phyloP scores from a whole-genome alignment of 2,329 filamentous ascomycete genomes.

The Penicillium polonicum region DNA sequence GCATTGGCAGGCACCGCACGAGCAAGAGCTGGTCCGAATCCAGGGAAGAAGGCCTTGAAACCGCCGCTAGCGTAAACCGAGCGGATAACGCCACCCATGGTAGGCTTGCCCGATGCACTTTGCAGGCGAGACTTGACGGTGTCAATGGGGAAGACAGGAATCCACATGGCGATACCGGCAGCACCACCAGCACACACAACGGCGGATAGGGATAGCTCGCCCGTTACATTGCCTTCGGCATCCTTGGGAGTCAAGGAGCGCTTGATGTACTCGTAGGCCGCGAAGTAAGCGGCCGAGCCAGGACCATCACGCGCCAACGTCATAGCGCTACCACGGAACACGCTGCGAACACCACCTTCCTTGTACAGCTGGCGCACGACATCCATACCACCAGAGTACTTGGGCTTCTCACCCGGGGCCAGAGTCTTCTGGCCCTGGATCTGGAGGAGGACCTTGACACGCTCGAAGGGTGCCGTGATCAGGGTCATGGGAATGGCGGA shows the following conservation, averaged over 20 bases:
- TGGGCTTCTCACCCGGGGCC: conserved; percentile 85
- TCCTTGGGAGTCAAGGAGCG: conserved; percentile 79
- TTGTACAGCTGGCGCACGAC: conserved; percentile 91
- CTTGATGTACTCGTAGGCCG: conserved; percentile 96
- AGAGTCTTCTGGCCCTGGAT: conserved; percentile 90
- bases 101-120: conserved; percentile 81
- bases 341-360: conserved; percentile 83
- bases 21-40: conserved; percentile 87
- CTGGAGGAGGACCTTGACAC: conserved; percentile 96
- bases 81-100: conserved; percentile 73
- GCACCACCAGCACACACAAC: conserved; percentile 84
- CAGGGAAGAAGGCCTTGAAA: conserved; percentile 91
- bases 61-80: conserved; percentile 83
- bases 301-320: conserved; percentile 93
- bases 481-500: conserved; percentile 95
- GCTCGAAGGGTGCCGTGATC: conserved; percentile 98
- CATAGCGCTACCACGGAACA: conserved; percentile 87
- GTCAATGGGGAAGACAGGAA: conserved; percentile 95
- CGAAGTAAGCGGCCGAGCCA: conserved; percentile 92
- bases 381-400: conserved; percentile 82
- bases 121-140: conserved; percentile 94
- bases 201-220: conserved; percentile 76
- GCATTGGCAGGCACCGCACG: conserved; percentile 95
- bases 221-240: conserved; percentile 67
- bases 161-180: conserved; percentile 98